Base-by-base conservation (phyloP, 163 green algal species). In the Trebouxiophyceae sp. region DNA sequence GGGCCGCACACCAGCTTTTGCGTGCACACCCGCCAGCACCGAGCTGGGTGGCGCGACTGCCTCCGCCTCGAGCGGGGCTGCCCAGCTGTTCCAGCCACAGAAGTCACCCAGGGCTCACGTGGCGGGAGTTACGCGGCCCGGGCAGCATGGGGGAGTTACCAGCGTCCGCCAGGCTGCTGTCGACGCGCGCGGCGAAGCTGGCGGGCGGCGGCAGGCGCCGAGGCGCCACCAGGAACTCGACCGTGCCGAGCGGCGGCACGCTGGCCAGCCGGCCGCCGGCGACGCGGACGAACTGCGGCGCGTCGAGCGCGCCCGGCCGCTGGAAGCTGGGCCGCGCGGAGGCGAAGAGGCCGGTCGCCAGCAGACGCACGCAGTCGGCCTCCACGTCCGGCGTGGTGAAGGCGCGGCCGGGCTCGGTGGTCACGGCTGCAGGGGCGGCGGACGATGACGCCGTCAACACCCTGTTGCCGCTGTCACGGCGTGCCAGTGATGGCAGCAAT, bases 321-420 rank as follows among this genome's bases (percentile, higher is more conserved):
- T 57, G 46, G 28, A 66, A 74, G 24, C 47, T 63, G 1, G 83
- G 80, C 1, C 71, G 69, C 19, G 70, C 81, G 33, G 30, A 68
- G 30, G 24, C 22, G 65, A 74, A 79, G 56, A 71, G 56, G 62
- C 84, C 84, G 22, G 85, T 91, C 39, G 71, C 67, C 27, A 91
- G 78, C 65, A 95, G 73, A 2, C 71, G 67, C 30, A 71, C 44
- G 23, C 80, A 75, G 65, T 94, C 87, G 12, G 66, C 76, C 74
- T 95, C 88, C 44, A 95, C 89, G 33, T 91, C 81, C 47, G 73
- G 47, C 6, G 79, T 82, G 1, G 63, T 77, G 7, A 94, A 73
- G 8, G 87, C 75, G 2, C 57, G 50, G 3, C 84, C 81, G 12
- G 73, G 68, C 3, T 63, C 61, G 24, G 65, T 82, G 6, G 32